Evolutionary conservation across 2,329 filamentous ascomycete genomes (phyloP).

Genomic region (Alternaria sp.): DNA sequence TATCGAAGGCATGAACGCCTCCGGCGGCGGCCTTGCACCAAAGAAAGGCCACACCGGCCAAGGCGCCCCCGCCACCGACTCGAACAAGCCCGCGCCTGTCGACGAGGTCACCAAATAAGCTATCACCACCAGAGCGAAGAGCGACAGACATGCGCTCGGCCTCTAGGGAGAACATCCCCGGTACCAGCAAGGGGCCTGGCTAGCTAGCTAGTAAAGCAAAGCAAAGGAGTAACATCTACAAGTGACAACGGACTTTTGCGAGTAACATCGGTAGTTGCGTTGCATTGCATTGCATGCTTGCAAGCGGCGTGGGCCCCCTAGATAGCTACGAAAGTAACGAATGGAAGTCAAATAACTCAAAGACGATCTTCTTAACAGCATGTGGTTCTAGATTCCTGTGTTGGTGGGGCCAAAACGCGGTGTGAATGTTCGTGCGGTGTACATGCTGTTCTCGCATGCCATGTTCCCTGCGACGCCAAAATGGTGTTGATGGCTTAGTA

Average conservation of each 20-base stretch:
- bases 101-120: conserved; percentile 28
- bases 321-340: background rate
- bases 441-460: conserved; percentile 1
- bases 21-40: conserved; percentile 38
- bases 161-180: background rate
- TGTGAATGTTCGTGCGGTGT: conserved; percentile 6
- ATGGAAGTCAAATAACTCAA: background rate
- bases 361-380: background rate
- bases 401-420: conserved; percentile 4
- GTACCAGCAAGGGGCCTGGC: background rate
- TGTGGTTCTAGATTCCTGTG: background rate
- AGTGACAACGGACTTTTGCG: background rate
- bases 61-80: conserved; percentile 18
- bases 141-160: background rate
- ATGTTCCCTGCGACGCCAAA: conserved; percentile 5
- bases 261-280: conserved; percentile 1
- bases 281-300: background rate
- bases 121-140: background rate
- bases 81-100: conserved; percentile 27
- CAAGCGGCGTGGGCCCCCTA: background rate
- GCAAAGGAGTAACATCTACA: background rate
- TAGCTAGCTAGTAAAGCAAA: background rate
- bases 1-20: conserved; percentile 44
- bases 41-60: conserved; percentile 21
- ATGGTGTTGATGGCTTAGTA: background rate